phyloP scores from a whole-genome alignment of 352 stramenopile genomes.

The Globisporangium camurandrum region DNA sequence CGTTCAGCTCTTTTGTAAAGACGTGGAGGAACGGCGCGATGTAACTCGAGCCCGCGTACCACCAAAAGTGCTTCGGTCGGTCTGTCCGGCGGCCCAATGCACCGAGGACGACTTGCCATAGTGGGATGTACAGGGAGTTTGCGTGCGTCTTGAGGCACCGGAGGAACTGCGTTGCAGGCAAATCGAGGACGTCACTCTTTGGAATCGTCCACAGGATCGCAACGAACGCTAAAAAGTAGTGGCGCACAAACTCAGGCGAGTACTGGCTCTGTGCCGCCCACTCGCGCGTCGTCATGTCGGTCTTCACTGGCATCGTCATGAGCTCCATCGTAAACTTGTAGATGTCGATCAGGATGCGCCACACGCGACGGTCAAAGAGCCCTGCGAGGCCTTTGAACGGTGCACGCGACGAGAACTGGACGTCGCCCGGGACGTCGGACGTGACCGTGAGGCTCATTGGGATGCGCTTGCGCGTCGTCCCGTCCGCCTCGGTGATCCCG shows the following conservation, averaged over 20 bases:
- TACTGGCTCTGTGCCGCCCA: constrained; percentile 63
- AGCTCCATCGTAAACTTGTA: constrained; percentile 85
- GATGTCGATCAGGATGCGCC: constrained; percentile 82
- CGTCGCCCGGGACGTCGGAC: constrained; percentile 68
- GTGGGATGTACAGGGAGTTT: constrained; percentile 82
- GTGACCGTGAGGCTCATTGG: constrained; percentile 84
- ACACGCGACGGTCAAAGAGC: constrained; percentile 71
- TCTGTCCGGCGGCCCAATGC: constrained; percentile 66
- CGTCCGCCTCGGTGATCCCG: constrained; percentile 75
- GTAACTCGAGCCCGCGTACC: constrained; percentile 80
- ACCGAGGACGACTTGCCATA: constrained; percentile 80
- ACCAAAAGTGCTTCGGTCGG: constrained; percentile 79
- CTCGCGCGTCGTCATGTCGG: constrained; percentile 63
- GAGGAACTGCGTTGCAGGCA: constrained; percentile 80
- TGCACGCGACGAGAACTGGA: constrained; percentile 80
- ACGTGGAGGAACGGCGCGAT: constrained; percentile 82
- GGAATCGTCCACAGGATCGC: constrained; percentile 83
- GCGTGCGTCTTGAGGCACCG: constrained; percentile 83
- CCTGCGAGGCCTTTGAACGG: constrained; percentile 63
- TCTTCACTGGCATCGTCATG: constrained; percentile 78
- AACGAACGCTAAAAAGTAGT: constrained; percentile 85
- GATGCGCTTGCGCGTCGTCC: constrained; percentile 82
- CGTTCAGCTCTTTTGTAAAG: constrained; percentile 76
- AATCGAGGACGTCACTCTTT: constrained; percentile 75
- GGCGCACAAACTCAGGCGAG: constrained; percentile 80